Evolutionary conservation across 2,329 filamentous ascomycete species (phyloP).

Genomic region (Ustulina deusta): DNA sequence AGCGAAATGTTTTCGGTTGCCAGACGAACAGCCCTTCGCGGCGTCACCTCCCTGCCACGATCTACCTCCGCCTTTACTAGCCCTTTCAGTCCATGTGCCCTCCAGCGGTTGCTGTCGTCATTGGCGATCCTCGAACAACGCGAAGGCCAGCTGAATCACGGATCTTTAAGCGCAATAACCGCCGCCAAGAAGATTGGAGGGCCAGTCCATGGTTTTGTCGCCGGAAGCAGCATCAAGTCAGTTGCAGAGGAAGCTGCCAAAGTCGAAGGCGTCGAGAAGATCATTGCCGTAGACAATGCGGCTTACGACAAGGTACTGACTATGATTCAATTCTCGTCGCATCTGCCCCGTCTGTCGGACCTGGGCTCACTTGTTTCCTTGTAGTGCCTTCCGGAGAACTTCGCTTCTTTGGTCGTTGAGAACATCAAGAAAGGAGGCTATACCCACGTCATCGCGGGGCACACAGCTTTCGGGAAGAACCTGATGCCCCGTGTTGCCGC

Average conservation of each 20-base stretch:
- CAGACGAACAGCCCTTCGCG: slow-evolving; percentile 46
- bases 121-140: slow-evolving; percentile 93
- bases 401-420: slow-evolving; percentile 89
- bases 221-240: slow-evolving; percentile 79
- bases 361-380: slow-evolving; percentile 15
- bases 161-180: slow-evolving; percentile 85
- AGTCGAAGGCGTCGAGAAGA: slow-evolving; percentile 89
- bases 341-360: background rate
- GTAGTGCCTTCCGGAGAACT: slow-evolving; percentile 92
- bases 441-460: slow-evolving; percentile 89
- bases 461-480: slow-evolving; percentile 97
- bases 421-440: slow-evolving; percentile 97
- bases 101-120: slow-evolving; percentile 82
- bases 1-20: slow-evolving; percentile 49
- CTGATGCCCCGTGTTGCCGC: slow-evolving; percentile 91
- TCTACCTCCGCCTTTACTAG: slow-evolving; percentile 48
- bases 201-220: slow-evolving; percentile 86
- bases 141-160: slow-evolving; percentile 85
- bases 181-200: slow-evolving; percentile 90
- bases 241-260: slow-evolving; percentile 88
- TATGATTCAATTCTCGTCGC: background rate
- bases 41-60: slow-evolving; percentile 43
- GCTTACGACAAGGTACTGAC: slow-evolving; percentile 86
- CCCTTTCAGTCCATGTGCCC: slow-evolving; percentile 62
- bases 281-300: slow-evolving; percentile 87